A percentile compares a stretch with the other conserved stretches of the same genome.
Evolutionary conservation across 768 basidiomycete species (phyloP).

Genomic region (Leccinum boreale): DNA sequence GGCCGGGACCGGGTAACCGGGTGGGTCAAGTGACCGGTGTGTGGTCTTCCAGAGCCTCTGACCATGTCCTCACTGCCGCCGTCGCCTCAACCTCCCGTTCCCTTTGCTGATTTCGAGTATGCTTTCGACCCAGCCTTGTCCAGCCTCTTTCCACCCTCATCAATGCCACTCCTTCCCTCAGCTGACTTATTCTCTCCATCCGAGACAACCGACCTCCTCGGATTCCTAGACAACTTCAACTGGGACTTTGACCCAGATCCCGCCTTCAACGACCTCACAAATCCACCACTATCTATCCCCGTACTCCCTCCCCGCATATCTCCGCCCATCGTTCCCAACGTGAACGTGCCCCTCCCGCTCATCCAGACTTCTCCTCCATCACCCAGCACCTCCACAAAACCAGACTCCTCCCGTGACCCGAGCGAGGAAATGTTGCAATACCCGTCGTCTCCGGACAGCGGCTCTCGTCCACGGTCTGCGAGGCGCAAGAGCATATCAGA

Average conservation of each 20-base stretch:
- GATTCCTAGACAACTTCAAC: slow-evolving; percentile 79
- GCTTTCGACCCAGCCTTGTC: slow-evolving; percentile 62
- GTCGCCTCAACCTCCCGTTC: slow-evolving; percentile 46
- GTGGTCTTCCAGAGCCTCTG: background rate
- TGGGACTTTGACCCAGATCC: slow-evolving; percentile 57
- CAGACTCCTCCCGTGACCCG: slow-evolving; percentile 3
- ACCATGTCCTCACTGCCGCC: slow-evolving; percentile 27
- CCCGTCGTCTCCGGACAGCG: slow-evolving; percentile 13
- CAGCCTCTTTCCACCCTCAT: slow-evolving; percentile 53
- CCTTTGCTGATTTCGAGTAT: slow-evolving; percentile 70
- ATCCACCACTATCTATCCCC: background rate
- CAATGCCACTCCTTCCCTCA: slow-evolving; percentile 62
- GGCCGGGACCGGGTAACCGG: slow-evolving; percentile 22
- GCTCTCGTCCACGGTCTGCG: slow-evolving; percentile 10
- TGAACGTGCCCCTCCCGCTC: background rate
- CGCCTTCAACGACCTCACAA: slow-evolving; percentile 9
- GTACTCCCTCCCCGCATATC: background rate
- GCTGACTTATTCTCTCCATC: slow-evolving; percentile 75
- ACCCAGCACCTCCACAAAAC: slow-evolving; percentile 8
- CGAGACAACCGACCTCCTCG: slow-evolving; percentile 75
- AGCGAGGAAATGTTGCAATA: slow-evolving; percentile 4
- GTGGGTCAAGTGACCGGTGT: slow-evolving; percentile 11
- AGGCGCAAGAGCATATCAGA: slow-evolving; percentile 26
- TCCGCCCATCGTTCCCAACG: background rate
- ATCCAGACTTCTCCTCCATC: slow-evolving; percentile 1